phyloP scores from a whole-genome alignment of 1,139 yeast genomes.

The Debaryomyces fabryi region DNA sequence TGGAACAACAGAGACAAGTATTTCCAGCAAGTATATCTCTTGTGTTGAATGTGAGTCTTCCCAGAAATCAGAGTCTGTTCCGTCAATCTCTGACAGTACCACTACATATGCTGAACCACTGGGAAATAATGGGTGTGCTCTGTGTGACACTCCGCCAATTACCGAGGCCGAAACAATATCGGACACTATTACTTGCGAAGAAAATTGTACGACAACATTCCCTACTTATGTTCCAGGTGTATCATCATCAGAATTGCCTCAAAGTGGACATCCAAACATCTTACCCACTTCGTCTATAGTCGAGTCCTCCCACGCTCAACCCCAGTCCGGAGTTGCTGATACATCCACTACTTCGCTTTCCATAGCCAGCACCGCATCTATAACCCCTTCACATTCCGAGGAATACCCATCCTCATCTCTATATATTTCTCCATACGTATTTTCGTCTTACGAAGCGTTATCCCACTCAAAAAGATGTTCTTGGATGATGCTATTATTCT shows the following conservation, averaged over 20 bases:
- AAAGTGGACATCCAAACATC: background rate
- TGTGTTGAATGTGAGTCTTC: background rate
- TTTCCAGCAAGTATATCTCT: background rate
- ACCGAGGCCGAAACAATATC: background rate
- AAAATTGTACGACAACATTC: background rate
- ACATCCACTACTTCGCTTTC: background rate
- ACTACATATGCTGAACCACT: background rate
- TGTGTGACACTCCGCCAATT: background rate
- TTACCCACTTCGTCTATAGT: background rate
- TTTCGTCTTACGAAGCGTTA: background rate
- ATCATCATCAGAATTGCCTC: background rate
- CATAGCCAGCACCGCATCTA: background rate
- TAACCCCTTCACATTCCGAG: background rate
- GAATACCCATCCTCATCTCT: background rate
- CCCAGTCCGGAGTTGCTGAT: background rate
- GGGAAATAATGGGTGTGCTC: background rate
- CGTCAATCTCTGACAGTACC: background rate
- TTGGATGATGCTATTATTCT: background rate
- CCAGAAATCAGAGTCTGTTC: background rate
- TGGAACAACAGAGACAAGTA: background rate
- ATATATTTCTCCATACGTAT: background rate
- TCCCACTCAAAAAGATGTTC: background rate
- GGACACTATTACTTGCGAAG: background rate
- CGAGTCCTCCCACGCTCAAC: background rate
- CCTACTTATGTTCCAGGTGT: background rate